Evolutionary conservation across 176 grass and related monocot species (phyloP).

Genomic region (Lolium multiflorum): DNA sequence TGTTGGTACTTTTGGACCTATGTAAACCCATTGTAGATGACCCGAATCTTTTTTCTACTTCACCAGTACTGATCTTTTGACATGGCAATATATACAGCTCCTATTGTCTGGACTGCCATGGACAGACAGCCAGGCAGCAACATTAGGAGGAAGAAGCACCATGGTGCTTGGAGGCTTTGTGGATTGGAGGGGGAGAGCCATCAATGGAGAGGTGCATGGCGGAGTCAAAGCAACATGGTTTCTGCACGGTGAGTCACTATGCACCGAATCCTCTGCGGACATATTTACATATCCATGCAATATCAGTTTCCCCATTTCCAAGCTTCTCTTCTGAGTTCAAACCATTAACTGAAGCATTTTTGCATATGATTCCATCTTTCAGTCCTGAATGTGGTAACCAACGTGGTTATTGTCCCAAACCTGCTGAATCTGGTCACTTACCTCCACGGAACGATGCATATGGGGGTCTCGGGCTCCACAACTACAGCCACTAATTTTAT

Average conservation of each 20-base stretch:
- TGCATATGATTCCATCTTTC: background rate
- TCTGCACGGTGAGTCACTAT: slow-evolving; percentile 47
- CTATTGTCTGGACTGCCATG: background rate
- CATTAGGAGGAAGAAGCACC: background rate
- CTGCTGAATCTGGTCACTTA: slow-evolving; percentile 66
- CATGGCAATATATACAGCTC: background rate
- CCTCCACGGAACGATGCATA: slow-evolving; percentile 61
- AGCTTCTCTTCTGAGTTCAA: background rate
- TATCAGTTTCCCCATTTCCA: background rate
- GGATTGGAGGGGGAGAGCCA: slow-evolving; percentile 59
- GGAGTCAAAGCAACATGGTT: slow-evolving; percentile 58
- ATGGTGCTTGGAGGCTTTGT: slow-evolving; percentile 45
- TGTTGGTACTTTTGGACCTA: background rate
- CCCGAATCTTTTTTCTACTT: background rate
- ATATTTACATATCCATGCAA: background rate
- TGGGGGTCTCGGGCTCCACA: slow-evolving; percentile 56
- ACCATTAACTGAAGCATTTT: background rate
- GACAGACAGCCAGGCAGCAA: background rate
- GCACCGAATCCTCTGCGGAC: background rate
- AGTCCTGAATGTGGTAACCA: slow-evolving; percentile 49
- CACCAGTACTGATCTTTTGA: background rate
- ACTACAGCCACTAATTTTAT: slow-evolving; percentile 61
- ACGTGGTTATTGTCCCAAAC: slow-evolving; percentile 44
- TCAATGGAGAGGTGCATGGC: slow-evolving; percentile 50
- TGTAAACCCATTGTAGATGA: background rate